These are phyloP conservation scores for Komagataella ulmi DNA, from an alignment of 805 yeast genomes.

Conservation along the genomic window DNA sequence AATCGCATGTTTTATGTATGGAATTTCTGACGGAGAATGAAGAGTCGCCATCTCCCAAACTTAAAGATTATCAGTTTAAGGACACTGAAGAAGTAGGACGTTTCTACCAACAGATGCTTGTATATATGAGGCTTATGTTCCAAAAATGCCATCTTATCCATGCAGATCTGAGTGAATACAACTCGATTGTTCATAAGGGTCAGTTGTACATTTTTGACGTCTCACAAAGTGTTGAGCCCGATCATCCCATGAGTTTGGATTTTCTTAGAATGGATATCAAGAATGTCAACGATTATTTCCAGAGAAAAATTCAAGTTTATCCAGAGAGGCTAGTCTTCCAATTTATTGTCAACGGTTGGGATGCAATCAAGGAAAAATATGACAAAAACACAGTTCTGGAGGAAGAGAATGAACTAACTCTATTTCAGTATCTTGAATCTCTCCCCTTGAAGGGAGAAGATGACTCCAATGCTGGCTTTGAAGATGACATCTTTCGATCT, in stretches of 20 bases:
- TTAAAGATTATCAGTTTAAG: conserved; percentile 70
- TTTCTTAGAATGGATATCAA: conserved; percentile 96
- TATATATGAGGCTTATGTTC: conserved; percentile 77
- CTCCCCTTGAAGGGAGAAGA: conserved; percentile 47
- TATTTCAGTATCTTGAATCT: conserved; percentile 27
- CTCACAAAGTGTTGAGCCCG: conserved; percentile 95
- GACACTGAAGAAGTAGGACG: conserved; percentile 51
- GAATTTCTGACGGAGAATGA: conserved; percentile 69
- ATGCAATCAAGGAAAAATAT: conserved; percentile 21
- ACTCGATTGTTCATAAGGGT: conserved; percentile 71
- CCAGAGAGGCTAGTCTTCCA: conserved; percentile 75
- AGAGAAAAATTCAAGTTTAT: conserved; percentile 60
- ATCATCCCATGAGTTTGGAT: conserved; percentile 93
- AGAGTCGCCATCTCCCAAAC: conserved; percentile 85
- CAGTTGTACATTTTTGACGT: conserved; percentile 86
- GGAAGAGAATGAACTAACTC: conserved; percentile 26
- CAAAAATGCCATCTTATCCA: conserved; percentile 86
- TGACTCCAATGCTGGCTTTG: conserved; percentile 42
- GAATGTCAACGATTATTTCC: conserved; percentile 83
- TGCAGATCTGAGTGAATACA: conserved; percentile 94
- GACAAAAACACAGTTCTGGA: conserved; percentile 15
- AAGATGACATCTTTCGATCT: conserved; percentile 80
- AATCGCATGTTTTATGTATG: conserved; percentile 89
- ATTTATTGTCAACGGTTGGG: conserved; percentile 46
- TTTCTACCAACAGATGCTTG: conserved; percentile 66